A percentile compares a stretch with the other conserved stretches of the same genome.
These are phyloP conservation scores for Pachysandra terminalis DNA, from an alignment of 164 flowering plant genomes.

Conservation along the genomic window DNA sequence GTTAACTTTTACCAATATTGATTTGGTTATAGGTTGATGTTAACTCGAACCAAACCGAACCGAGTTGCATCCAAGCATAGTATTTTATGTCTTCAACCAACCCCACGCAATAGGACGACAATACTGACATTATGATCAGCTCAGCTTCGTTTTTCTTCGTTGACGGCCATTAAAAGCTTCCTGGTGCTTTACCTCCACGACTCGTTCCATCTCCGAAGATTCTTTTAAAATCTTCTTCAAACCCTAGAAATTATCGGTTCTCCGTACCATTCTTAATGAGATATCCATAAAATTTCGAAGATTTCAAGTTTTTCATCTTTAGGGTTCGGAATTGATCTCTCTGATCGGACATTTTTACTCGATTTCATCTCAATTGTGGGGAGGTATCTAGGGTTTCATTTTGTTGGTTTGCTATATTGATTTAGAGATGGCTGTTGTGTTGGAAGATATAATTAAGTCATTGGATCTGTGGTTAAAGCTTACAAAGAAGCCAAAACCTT, in stretches of 20 bases:
- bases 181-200: neutral
- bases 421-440: conserved; percentile 43
- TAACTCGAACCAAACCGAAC: too few relatives aligned
- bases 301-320: too few relatives aligned
- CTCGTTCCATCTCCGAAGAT: neutral
- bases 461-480: conserved; percentile 61
- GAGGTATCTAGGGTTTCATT: neutral
- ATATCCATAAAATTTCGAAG: neutral
- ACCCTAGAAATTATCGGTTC: neutral
- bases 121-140: too few relatives aligned
- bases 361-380: neutral
- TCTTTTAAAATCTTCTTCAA: neutral
- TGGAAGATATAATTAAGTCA: conserved; percentile 58
- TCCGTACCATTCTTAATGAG: neutral
- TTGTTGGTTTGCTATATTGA: neutral
- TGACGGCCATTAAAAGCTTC: neutral
- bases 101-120: too few relatives aligned
- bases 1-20: too few relatives aligned
- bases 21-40: too few relatives aligned
- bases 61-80: too few relatives aligned
- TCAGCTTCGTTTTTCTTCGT: too few relatives aligned
- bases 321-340: neutral
- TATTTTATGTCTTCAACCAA: too few relatives aligned
- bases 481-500: conserved; percentile 43
- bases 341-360: too few relatives aligned